Percentiles rank a stretch among this genome's conserved stretches.
phyloP scores from a whole-genome alignment of 2,329 filamentous ascomycete species.

The Pyrenochaeta sp. region DNA sequence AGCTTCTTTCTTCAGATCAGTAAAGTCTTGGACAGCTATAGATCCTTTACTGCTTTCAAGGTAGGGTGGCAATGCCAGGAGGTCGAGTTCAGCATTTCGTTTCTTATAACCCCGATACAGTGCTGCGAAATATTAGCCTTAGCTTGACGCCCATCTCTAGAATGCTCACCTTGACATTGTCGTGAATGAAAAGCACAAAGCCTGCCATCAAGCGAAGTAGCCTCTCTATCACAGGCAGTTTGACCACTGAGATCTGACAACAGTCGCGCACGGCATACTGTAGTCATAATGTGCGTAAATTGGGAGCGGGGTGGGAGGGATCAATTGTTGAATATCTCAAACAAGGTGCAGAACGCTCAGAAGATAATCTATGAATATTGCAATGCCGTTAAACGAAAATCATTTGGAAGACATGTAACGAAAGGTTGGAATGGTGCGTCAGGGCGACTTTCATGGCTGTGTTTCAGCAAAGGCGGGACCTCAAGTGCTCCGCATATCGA shows the following conservation, averaged over 20 bases:
- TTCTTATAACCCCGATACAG: slow-evolving; percentile 61
- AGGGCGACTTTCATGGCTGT: too few species aligned
- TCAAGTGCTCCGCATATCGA: too few species aligned
- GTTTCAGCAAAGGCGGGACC: too few species aligned
- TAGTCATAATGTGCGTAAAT: slow-evolving; percentile 5
- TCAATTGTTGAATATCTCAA: neutral
- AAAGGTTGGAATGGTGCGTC: too few species aligned
- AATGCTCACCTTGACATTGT: slow-evolving; percentile 32
- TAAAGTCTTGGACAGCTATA: slow-evolving; percentile 53
- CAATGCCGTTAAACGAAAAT: too few species aligned
- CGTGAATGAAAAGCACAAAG: slow-evolving; percentile 34
- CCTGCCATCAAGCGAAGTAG: slow-evolving; percentile 31
- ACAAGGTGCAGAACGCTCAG: neutral
- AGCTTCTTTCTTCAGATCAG: slow-evolving; percentile 48
- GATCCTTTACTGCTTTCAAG: slow-evolving; percentile 46
- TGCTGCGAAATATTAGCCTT: slow-evolving; percentile 11
- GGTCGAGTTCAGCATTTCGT: slow-evolving; percentile 57
- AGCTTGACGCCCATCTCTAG: neutral
- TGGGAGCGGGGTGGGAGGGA: neutral
- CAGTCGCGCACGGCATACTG: slow-evolving; percentile 31
- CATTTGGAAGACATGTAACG: too few species aligned
- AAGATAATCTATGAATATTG: too few species aligned
- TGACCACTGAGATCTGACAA: slow-evolving; percentile 32
- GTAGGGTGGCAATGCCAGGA: slow-evolving; percentile 50
- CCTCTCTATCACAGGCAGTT: slow-evolving; percentile 30